Percentiles rank a stretch among this genome's conserved stretches.
Conservation (phyloP, 305 asterid genomes). For the Monarda citriodora region DNA sequence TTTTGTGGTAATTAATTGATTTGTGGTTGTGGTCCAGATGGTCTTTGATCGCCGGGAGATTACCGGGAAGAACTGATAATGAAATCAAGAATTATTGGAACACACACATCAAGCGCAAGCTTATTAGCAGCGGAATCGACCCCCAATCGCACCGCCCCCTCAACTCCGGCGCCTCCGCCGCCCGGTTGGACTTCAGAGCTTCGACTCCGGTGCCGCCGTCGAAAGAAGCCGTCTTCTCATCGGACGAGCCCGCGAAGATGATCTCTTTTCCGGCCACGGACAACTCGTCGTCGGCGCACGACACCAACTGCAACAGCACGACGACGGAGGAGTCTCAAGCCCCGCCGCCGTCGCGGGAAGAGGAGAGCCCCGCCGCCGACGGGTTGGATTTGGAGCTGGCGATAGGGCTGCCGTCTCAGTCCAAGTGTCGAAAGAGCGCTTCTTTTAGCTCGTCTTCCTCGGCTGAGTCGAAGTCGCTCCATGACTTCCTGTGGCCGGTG, state of each 20-base stretch:
- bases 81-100: constrained; percentile 90
- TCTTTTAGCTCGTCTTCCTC: constrained; percentile 30
- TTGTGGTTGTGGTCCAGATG: constrained; percentile 30
- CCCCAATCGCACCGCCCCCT: constrained; percentile 75
- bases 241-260: constrained; percentile 15
- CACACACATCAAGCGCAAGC: constrained; percentile 61
- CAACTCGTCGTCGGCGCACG: constrained; percentile 36
- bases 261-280: constrained; percentile 20
- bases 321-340: constrained; percentile 51
- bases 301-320: constrained; percentile 52
- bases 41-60: constrained; percentile 49
- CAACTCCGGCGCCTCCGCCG: constrained; percentile 27
- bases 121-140: constrained; percentile 71
- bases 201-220: constrained; percentile 24
- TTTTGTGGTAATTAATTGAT: too few species aligned
- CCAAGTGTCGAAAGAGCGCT: constrained; percentile 28
- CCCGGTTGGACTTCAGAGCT: constrained; percentile 42
- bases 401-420: constrained; percentile 59
- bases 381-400: constrained; percentile 62
- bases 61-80: constrained; percentile 82
- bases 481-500: constrained; percentile 31
- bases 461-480: constrained; percentile 36
- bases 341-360: constrained; percentile 19
- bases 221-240: neutral
- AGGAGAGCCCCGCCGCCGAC: constrained; percentile 14